Evolutionary conservation across 306 rosid species (phyloP), one percentile per base, ranked within the genome.

Genomic region (Cercis canadensis): DNA sequence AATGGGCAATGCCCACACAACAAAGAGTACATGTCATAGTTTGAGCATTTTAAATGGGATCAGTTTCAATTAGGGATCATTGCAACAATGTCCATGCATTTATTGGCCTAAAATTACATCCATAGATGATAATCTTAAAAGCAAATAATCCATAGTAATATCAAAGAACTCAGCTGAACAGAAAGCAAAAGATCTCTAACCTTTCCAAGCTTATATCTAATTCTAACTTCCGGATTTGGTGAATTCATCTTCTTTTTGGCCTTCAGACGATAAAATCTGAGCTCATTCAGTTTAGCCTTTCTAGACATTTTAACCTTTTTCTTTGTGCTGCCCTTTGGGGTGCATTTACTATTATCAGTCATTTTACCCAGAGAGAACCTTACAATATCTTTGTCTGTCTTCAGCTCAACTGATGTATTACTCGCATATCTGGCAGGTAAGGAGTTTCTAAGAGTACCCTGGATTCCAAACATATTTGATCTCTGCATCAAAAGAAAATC

Each of bases 221-320:
- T 92, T 84, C 98, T 82, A 79, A 92, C 96, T 83, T 82, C 90
- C 33, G 98, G 96, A 74, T 90, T 92, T 64, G 93, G 92, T 62
- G 98, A 92, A 21, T 81, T 85, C 88, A 83, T 90, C 85, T 92
- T 87, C 86, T 87, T 87, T 78, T 80, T 87, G 57, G 92, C 98
- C 93, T 88, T 90, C 80, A 90, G 75, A 40, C 97, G 96, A 57
- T 82, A 90, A 70, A 88, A 86, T 67, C 85, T 86, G 51, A 92
- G 90, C 77, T 90, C 95, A 67, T 88, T 92, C 73, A 85, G 4
- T 79, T 92, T 92, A 70, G 87, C 92, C 81, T 75, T 89, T 78
- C 70, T 92, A 69, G 96, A 92, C 82, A 82, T 76, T 69, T 77
- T 84, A 44, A 75, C 76, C 34, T 46, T 72, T 61, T 79, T 88